Evolutionary conservation across 352 stramenopile species (phyloP).

Genomic region (Saprolegnia diclina): DNA sequence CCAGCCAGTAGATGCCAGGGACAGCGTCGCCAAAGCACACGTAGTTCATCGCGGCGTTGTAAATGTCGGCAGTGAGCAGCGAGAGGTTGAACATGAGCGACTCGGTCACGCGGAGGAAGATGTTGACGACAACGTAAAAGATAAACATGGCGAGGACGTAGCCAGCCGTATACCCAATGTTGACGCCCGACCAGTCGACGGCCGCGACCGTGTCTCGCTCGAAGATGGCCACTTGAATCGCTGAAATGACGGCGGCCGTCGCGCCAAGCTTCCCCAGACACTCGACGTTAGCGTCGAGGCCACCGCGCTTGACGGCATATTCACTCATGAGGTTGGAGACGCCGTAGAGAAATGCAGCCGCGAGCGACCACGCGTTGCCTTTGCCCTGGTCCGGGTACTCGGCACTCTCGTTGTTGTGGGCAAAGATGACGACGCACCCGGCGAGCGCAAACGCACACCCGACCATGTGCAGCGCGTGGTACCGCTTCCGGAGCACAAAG

Average conservation of each 20-base stretch:
- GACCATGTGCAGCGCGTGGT: slow-evolving; percentile 47
- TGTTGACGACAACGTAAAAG: slow-evolving; percentile 56
- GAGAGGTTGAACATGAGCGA: slow-evolving; percentile 66
- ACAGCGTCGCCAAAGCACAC: slow-evolving; percentile 52
- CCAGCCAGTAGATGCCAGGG: slow-evolving; percentile 58
- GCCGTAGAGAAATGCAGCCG: slow-evolving; percentile 53
- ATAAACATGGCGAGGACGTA: slow-evolving; percentile 52
- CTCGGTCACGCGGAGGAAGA: slow-evolving; percentile 54
- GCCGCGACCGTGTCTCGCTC: slow-evolving; percentile 41
- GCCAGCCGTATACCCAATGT: slow-evolving; percentile 54
- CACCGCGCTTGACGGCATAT: slow-evolving; percentile 52
- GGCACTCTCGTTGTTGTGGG: slow-evolving; percentile 44
- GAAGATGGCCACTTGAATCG: slow-evolving; percentile 45
- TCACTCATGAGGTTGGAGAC: slow-evolving; percentile 72
- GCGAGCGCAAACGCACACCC: slow-evolving; percentile 40
- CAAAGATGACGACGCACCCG: slow-evolving; percentile 52
- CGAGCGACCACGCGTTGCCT: slow-evolving; percentile 55
- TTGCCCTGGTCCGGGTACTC: slow-evolving; percentile 35
- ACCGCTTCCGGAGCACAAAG: slow-evolving; percentile 61
- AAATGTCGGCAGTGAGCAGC: slow-evolving; percentile 50
- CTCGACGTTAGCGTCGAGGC: slow-evolving; percentile 54
- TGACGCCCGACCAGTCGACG: slow-evolving; percentile 40
- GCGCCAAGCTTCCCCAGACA: slow-evolving; percentile 48
- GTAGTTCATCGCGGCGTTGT: slow-evolving; percentile 54
- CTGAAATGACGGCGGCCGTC: slow-evolving; percentile 46